These are phyloP conservation scores for Verticillium zaregamsianum DNA, from an alignment of 2,329 filamentous ascomycete genomes.

Conservation along the genomic window DNA sequence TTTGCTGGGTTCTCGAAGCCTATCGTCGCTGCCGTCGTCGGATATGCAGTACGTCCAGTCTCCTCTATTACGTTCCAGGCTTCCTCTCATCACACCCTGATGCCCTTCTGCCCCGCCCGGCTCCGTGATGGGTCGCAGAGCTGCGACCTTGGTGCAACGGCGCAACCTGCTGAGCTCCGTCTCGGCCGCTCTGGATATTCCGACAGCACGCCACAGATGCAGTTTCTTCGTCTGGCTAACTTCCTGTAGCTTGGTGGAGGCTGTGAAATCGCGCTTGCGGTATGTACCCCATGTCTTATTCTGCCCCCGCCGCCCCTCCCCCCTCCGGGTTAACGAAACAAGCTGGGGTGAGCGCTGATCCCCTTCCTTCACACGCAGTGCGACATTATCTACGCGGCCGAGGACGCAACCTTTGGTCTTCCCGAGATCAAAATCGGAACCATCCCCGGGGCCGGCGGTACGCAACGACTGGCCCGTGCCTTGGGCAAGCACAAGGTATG, in stretches of 20 bases:
- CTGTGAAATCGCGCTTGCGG: constrained; percentile 44
- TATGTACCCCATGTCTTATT: constrained; percentile 14
- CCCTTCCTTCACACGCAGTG: constrained; percentile 21
- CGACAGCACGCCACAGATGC: not conserved
- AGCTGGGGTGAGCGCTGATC: not conserved
- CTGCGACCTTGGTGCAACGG: not conserved
- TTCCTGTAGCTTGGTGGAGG: constrained; percentile 39
- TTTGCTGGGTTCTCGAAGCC: constrained; percentile 38
- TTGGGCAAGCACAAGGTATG: constrained; percentile 36
- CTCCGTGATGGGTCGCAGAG: not conserved
- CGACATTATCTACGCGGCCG: constrained; percentile 32
- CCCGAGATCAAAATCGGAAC: constrained; percentile 35
- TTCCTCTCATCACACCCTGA: too few relatives aligned
- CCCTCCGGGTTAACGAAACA: not conserved
- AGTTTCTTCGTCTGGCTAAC: not conserved
- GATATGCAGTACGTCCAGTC: constrained; percentile 38
- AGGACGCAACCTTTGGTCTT: constrained; percentile 30
- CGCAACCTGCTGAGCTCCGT: not conserved
- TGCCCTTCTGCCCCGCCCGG: too few relatives aligned
- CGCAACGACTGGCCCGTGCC: constrained; percentile 33
- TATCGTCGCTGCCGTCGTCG: constrained; percentile 44
- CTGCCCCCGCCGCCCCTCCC: not conserved
- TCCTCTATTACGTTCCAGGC: not conserved
- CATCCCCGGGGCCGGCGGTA: constrained; percentile 35
- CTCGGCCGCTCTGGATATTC: not conserved